These are phyloP conservation scores for Ustanciosporium gigantosporum DNA, from an alignment of 1,284 basidiomycete genomes.

Conservation along the genomic window DNA sequence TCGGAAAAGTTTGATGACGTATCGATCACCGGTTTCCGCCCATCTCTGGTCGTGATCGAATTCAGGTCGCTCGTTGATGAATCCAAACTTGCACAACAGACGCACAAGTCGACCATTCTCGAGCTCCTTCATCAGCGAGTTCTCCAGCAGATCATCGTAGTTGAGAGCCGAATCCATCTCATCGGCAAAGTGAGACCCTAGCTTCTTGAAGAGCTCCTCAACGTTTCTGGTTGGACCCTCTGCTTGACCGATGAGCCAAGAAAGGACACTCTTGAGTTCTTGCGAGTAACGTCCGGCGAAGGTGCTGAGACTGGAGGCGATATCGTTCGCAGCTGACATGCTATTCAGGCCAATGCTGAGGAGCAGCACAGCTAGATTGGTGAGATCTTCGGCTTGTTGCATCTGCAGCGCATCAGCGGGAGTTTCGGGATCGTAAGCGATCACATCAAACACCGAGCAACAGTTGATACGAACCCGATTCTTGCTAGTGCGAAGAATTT, in stretches of 20 bases:
- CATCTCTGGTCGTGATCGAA: slow-evolving; percentile 92
- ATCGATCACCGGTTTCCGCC: slow-evolving; percentile 97
- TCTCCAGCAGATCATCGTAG: slow-evolving; percentile 79
- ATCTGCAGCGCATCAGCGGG: slow-evolving; percentile 25
- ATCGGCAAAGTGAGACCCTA: slow-evolving; percentile 73
- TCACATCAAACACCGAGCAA: slow-evolving; percentile 58
- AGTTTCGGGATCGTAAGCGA: slow-evolving; percentile 44
- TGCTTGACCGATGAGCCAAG: slow-evolving; percentile 71
- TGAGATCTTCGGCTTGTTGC: slow-evolving; percentile 78
- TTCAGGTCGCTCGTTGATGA: slow-evolving; percentile 98
- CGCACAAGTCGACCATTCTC: slow-evolving; percentile 95
- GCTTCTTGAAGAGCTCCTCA: slow-evolving; percentile 77
- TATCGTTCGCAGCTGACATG: slow-evolving; percentile 68
- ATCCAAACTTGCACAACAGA: slow-evolving; percentile 89
- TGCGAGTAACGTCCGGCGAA: slow-evolving; percentile 76
- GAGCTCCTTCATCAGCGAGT: slow-evolving; percentile 83
- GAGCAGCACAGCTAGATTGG: slow-evolving; percentile 82
- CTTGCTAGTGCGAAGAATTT: slow-evolving; percentile 84
- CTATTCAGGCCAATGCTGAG: slow-evolving; percentile 78
- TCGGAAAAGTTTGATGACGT: slow-evolving; percentile 96
- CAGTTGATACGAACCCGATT: slow-evolving; percentile 67
- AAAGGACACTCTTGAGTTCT: slow-evolving; percentile 78
- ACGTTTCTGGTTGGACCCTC: slow-evolving; percentile 67
- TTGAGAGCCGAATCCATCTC: slow-evolving; percentile 83
- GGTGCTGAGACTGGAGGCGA: slow-evolving; percentile 77